Percentiles rank a stretch among this genome's conserved stretches.
phyloP scores from a whole-genome alignment of 116 monocot genomes.

The Phalaenopsis hybrid region DNA sequence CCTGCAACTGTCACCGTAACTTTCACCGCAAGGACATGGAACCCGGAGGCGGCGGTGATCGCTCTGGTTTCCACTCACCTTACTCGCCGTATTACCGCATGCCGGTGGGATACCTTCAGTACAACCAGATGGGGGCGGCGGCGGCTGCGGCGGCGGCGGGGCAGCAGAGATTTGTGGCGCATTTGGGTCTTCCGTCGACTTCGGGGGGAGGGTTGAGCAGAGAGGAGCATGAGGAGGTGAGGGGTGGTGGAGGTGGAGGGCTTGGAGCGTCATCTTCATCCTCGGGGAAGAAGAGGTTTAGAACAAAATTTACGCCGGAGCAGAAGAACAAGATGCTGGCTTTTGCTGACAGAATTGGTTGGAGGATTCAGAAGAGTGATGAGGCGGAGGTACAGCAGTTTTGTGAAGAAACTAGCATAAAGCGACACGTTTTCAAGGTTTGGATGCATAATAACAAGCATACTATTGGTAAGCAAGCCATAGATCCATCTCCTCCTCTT shows the following conservation, averaged over 20 bases:
- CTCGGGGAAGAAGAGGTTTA: slow-evolving; percentile 65
- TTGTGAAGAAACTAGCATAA: slow-evolving; percentile 57
- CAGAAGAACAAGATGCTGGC: slow-evolving; percentile 92
- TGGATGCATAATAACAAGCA: slow-evolving; percentile 99
- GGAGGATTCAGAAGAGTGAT: slow-evolving; percentile 84
- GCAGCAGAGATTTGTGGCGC: slow-evolving; percentile 17
- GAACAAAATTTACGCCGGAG: slow-evolving; percentile 84
- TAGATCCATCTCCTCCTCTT: neutral
- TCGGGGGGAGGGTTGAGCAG: slow-evolving; percentile 16
- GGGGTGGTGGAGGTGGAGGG: neutral
- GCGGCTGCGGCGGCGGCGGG: neutral
- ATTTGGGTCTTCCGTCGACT: slow-evolving; percentile 62
- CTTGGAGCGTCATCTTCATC: neutral
- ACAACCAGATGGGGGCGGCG: neutral
- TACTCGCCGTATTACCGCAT: slow-evolving; percentile 57
- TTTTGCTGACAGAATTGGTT: slow-evolving; percentile 70
- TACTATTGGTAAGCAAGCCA: slow-evolving; percentile 70
- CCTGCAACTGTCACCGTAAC: slow-evolving; percentile 76
- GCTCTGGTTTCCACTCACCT: slow-evolving; percentile 17
- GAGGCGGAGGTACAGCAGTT: slow-evolving; percentile 73
- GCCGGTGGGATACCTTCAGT: slow-evolving; percentile 41
- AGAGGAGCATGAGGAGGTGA: neutral
- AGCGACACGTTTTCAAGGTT: slow-evolving; percentile 76
- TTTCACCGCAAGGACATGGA: slow-evolving; percentile 59
- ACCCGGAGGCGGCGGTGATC: neutral